A percentile compares a stretch with the other conserved stretches of the same genome.
These are phyloP conservation scores for Aphanomyces astaci DNA, from an alignment of 352 stramenopile species.

Conservation along the genomic window DNA sequence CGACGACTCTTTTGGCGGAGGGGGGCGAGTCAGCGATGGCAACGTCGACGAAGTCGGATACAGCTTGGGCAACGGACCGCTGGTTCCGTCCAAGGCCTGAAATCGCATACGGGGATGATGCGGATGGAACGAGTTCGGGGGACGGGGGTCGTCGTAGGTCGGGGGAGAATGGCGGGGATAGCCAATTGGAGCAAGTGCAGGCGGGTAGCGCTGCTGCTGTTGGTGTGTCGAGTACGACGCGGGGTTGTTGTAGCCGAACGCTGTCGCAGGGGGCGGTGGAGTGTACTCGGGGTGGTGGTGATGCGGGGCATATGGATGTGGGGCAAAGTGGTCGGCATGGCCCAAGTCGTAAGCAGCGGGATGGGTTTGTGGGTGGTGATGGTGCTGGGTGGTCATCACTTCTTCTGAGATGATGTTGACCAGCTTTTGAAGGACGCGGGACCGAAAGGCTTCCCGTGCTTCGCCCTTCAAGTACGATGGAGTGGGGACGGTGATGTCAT, in stretches of 20 bases:
- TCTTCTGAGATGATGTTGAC: conserved; percentile 81
- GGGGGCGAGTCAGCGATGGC: not conserved
- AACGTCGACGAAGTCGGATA: not conserved
- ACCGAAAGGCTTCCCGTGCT: conserved; percentile 64
- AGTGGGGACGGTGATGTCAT: conserved; percentile 55
- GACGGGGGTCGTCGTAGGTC: not conserved
- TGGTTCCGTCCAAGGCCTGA: not conserved
- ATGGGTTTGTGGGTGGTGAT: not conserved
- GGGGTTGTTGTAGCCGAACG: too few relatives aligned
- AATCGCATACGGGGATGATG: not conserved
- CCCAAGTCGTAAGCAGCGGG: not conserved
- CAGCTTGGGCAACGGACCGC: not conserved
- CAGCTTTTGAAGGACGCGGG: conserved; percentile 75
- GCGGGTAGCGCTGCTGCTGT: too few relatives aligned
- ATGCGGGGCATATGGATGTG: too few relatives aligned
- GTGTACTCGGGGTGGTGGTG: too few relatives aligned
- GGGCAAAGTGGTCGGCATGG: not conserved
- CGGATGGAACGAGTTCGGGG: not conserved
- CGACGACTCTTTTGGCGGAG: not conserved
- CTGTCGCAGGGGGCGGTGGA: too few relatives aligned
- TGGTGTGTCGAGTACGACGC: too few relatives aligned
- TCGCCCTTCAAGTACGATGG: conserved; percentile 66
- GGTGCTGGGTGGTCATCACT: not conserved
- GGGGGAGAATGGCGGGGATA: not conserved
- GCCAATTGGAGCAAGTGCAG: too few relatives aligned